phyloP scores from a whole-genome alignment of 2,329 filamentous ascomycete genomes.

The Fusarium sp. region DNA sequence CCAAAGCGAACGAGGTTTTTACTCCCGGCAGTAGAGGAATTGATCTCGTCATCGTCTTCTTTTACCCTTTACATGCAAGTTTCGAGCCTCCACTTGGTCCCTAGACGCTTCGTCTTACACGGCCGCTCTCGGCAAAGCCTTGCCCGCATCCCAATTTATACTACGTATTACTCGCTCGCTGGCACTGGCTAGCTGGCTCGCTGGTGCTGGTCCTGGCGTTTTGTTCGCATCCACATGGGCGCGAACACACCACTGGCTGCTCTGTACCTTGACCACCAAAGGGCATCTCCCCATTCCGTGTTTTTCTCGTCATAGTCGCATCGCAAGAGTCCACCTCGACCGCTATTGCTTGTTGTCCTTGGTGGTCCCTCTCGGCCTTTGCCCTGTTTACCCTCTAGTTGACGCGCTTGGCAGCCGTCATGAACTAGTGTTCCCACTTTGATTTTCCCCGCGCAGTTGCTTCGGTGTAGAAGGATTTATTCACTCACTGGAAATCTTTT shows the following conservation, averaged over 20 bases:
- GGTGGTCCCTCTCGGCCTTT: constrained; percentile 39
- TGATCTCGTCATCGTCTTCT: constrained; percentile 47
- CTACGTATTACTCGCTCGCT: constrained; percentile 19
- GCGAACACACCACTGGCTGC: constrained; percentile 43
- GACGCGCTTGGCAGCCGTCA: constrained; percentile 54
- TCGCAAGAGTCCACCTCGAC: constrained; percentile 43
- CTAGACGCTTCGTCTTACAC: constrained; percentile 35
- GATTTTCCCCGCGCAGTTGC: constrained; percentile 45
- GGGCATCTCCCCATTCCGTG: constrained; percentile 42
- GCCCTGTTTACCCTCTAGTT: constrained; percentile 45
- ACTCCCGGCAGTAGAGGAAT: constrained; percentile 42
- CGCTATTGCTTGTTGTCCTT: constrained; percentile 37
- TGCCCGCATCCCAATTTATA: constrained; percentile 31
- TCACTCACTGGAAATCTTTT: constrained; percentile 46
- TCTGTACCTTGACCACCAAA: constrained; percentile 37
- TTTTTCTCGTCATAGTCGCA: constrained; percentile 50
- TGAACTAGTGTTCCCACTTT: constrained; percentile 56
- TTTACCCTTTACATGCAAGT: constrained; percentile 29
- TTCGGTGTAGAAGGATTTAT: constrained; percentile 46
- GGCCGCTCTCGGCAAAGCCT: constrained; percentile 48
- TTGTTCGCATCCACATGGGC: constrained; percentile 41
- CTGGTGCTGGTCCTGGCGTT: constrained; percentile 33
- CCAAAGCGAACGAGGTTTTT: constrained; percentile 34
- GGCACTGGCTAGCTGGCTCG: constrained; percentile 19
- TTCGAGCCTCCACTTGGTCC: constrained; percentile 37